A percentile compares a stretch with the other conserved stretches of the same genome.
phyloP scores from a whole-genome alignment of 371 early-diverging fungal genomes.

The Actinomucor elegans region DNA sequence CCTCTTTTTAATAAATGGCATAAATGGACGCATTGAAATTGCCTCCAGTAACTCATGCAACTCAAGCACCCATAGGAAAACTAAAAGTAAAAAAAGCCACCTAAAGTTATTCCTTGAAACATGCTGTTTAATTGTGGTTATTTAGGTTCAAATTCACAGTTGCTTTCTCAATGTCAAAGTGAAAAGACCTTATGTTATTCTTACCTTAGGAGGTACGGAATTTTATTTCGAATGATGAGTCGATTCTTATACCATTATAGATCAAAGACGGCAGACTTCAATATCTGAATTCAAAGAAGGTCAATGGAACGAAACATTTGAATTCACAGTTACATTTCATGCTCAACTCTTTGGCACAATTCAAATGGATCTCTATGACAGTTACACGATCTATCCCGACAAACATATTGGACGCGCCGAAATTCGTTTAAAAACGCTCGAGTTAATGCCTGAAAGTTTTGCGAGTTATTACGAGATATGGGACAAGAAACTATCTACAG shows the following conservation, averaged over 20 bases:
- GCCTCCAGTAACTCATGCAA: not conserved
- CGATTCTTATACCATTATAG: conserved; percentile 30
- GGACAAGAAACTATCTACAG: conserved; percentile 60
- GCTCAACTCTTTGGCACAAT: conserved; percentile 76
- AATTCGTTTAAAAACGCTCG: conserved; percentile 61
- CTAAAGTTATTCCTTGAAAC: no score
- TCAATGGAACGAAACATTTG: conserved; percentile 74
- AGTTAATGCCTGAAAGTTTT: conserved; percentile 67
- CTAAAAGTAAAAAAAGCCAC: conserved; percentile 1
- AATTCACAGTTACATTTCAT: conserved; percentile 73
- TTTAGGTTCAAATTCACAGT: conserved; percentile 35
- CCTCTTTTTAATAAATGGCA: no score
- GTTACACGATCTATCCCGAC: conserved; percentile 59
- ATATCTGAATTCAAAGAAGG: conserved; percentile 62
- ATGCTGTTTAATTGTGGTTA: not conserved
- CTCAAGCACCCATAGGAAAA: not conserved
- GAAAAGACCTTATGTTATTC: conserved; percentile 39
- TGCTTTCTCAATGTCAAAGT: conserved; percentile 42
- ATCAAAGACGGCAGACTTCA: conserved; percentile 68
- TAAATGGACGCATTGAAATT: no score
- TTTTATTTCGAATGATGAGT: not conserved
- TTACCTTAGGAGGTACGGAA: conserved; percentile 44
- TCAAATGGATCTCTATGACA: conserved; percentile 75
- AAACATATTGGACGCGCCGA: conserved; percentile 75
- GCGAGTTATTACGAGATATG: conserved; percentile 72